These are phyloP conservation scores for Cudoniella acicularis DNA, from an alignment of 495 filamentous ascomycete genomes.

Conservation along the genomic window DNA sequence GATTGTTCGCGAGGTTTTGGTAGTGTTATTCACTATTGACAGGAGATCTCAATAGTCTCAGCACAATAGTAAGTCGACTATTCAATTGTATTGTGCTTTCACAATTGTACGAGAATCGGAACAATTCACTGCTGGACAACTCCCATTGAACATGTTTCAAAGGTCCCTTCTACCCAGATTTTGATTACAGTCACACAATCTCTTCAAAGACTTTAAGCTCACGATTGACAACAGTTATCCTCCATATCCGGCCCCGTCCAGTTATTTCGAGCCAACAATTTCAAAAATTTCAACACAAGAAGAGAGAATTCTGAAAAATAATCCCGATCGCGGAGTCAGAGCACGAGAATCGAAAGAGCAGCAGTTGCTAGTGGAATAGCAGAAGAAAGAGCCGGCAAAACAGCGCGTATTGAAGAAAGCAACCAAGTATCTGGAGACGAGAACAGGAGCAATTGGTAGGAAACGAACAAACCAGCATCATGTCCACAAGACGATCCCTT, in stretches of 20 bases:
- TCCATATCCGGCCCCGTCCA: no score
- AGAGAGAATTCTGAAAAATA: no score
- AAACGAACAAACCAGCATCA: slow-evolving; percentile 7
- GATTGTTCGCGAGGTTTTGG: neutral
- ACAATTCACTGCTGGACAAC: neutral
- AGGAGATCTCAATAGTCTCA: slow-evolving; percentile 4
- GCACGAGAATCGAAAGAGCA: neutral
- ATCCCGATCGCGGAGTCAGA: neutral
- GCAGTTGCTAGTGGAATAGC: neutral
- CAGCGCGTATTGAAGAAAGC: neutral
- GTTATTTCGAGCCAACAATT: no score
- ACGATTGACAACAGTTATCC: neutral
- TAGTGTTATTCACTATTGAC: neutral
- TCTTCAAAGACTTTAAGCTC: neutral
- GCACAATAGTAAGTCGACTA: slow-evolving; percentile 17
- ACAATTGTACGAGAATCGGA: neutral
- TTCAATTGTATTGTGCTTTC: neutral
- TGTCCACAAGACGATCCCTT: slow-evolving; percentile 29
- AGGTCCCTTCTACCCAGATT: neutral
- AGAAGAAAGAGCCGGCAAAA: no score
- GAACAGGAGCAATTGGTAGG: neutral
- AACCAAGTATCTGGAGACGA: no score
- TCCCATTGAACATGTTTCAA: neutral
- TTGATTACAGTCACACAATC: no score
- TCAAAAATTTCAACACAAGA: neutral